Percentiles rank a stretch among this genome's conserved stretches.
phyloP scores from a whole-genome alignment of 192 early-diverging fungal species.

The Pecoramyces ruminantium region DNA sequence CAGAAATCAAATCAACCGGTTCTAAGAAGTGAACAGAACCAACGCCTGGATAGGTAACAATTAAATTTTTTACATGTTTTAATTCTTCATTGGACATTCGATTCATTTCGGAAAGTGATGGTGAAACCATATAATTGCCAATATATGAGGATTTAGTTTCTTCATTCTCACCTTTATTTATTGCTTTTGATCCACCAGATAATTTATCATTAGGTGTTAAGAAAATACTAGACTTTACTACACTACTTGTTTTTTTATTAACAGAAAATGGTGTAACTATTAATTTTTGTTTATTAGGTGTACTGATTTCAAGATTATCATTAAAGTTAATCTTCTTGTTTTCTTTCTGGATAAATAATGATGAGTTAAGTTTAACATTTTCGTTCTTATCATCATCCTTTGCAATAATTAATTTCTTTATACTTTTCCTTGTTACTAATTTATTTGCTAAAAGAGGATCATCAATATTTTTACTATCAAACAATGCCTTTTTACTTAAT shows the following conservation, averaged over 20 bases:
- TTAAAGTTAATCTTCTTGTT: not conserved
- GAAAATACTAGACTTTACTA: constrained; percentile 1
- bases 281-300: constrained; percentile 9
- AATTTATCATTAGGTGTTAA: not conserved
- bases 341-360: not conserved
- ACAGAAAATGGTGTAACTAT: not conserved
- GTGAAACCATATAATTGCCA: constrained; percentile 52
- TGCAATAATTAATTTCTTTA: constrained; percentile 36
- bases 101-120: constrained; percentile 52
- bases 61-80: constrained; percentile 52
- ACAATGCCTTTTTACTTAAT: not conserved
- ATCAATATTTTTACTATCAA: constrained; percentile 12
- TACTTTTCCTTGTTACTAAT: constrained; percentile 50
- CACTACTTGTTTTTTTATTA: not conserved
- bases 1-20: constrained; percentile 63
- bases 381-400: constrained; percentile 22
- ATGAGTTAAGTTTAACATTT: constrained; percentile 4
- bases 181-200: not conserved
- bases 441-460: constrained; percentile 43
- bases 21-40: constrained; percentile 63
- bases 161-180: not conserved
- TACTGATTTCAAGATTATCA: constrained; percentile 11
- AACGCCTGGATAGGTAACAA: constrained; percentile 41
- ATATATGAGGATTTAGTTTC: not conserved
- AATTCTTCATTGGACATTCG: constrained; percentile 51